phyloP scores from a whole-genome alignment of 2,329 filamentous ascomycete genomes.

The Incumbomyces lentus region DNA sequence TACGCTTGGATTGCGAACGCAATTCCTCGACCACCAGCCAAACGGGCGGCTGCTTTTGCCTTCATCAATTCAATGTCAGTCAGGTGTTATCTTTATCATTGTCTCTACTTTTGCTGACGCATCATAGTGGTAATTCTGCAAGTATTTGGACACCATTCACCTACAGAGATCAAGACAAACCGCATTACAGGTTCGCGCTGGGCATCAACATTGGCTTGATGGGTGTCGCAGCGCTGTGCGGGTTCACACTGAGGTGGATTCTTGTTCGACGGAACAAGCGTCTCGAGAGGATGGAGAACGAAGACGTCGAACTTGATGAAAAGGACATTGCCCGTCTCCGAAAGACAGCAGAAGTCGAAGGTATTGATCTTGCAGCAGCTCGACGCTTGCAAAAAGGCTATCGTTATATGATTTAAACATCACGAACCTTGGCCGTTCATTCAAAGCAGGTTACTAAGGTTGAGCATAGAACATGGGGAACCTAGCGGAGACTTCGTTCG shows the following conservation, averaged over 20 bases:
- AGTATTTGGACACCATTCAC: conserved; percentile 44
- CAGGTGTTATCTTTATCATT: too few species aligned
- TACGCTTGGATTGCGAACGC: conserved; percentile 43
- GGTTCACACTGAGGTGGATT: conserved; percentile 29
- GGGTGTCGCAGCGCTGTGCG: conserved; percentile 26
- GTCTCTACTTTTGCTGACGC: too few species aligned
- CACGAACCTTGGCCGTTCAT: too few species aligned
- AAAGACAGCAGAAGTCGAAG: conserved; percentile 43
- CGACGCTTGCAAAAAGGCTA: conserved; percentile 45
- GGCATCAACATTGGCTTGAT: conserved; percentile 33
- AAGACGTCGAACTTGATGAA: conserved; percentile 35
- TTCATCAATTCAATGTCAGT: conserved; percentile 41
- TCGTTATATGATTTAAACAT: conserved; percentile 37
- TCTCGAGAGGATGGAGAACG: conserved; percentile 41
- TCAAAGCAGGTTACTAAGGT: too few species aligned
- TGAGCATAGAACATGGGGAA: too few species aligned
- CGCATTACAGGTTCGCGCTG: conserved; percentile 32
- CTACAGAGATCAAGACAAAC: conserved; percentile 29
- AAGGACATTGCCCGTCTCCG: conserved; percentile 38
- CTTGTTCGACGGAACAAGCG: conserved; percentile 39
- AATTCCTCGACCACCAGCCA: conserved; percentile 44
- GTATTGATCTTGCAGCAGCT: conserved; percentile 40
- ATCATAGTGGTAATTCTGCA: conserved; percentile 34
- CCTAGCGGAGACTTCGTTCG: too few species aligned
- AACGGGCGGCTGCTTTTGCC: conserved; percentile 44